These are phyloP conservation scores for Yarrowia bubula DNA, from an alignment of 805 yeast genomes.

Conservation along the genomic window DNA sequence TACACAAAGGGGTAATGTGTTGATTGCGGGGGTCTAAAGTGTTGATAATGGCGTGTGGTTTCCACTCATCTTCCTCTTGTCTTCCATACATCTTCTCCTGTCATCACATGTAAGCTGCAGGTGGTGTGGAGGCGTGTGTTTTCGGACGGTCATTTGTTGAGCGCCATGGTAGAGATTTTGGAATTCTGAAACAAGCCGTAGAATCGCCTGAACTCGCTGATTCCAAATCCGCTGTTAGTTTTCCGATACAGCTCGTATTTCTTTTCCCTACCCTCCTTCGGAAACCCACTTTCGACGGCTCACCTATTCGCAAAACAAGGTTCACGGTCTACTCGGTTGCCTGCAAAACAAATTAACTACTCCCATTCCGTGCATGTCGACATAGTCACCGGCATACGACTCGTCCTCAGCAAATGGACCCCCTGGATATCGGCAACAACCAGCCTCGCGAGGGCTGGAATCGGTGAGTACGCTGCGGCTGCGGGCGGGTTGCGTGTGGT, in stretches of 20 bases:
- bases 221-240: too few relatives aligned
- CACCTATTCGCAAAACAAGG: background rate
- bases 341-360: slow-evolving; percentile 23
- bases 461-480: background rate
- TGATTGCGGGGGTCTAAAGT: too few relatives aligned
- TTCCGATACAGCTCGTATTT: too few relatives aligned
- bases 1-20: too few relatives aligned
- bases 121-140: background rate
- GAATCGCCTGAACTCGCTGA: too few relatives aligned
- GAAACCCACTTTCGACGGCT: background rate
- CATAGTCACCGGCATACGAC: slow-evolving; percentile 21
- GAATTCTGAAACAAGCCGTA: too few relatives aligned
- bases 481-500: too few relatives aligned
- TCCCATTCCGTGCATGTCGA: slow-evolving; percentile 25
- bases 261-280: background rate
- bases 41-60: too few relatives aligned
- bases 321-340: slow-evolving; percentile 11
- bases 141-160: background rate
- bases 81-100: slow-evolving; percentile 3
- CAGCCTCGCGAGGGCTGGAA: slow-evolving; percentile 27
- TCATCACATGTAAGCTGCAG: slow-evolving; percentile 11
- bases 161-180: too few relatives aligned
- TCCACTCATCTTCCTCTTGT: too few relatives aligned
- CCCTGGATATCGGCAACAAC: slow-evolving; percentile 19
- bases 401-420: slow-evolving; percentile 12